Base-by-base conservation (phyloP, 208 protist species). In the Porcisia deanei region DNA sequence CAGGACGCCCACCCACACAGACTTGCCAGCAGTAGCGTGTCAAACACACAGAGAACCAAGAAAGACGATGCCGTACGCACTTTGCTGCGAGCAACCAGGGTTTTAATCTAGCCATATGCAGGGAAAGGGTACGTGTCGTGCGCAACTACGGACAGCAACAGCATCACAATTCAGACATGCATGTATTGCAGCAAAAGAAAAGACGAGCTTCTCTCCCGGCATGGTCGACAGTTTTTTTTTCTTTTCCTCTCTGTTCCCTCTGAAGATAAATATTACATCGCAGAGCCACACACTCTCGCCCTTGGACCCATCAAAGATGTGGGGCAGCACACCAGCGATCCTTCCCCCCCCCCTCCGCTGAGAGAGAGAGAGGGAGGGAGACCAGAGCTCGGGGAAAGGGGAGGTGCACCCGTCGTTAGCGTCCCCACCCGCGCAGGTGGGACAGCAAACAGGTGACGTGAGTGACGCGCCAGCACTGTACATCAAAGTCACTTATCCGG, bases 1-100 rank as follows among this genome's bases (percentile, higher is more conserved):
- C 61, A 22, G 20, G 25, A 14, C 58, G 80, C 67, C 10, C 52
- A 75, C 59, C 80, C 58, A 73, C 57, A 69, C 45, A 41, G 37
- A 66, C 41, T 34, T 14, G 57, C 14, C 4, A 34, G n/a, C 57
- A 25, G 0, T 1, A n/a, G 57, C 57, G 57, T 5, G 18, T 0
- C 34, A 69, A 52, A 12, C 47, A 12, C 47, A 12, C 47, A 52
- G 47, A 12, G 47, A 52, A 52, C 5, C 10, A 52, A 5, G 47
- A 52, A 12, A 52, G 47, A 52, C 10, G 5, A 52, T 52, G 47
- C 5, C 10, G 47, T 12, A 52, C 47, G 47, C 47, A 5, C 8
- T 12, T 52, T 12, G 47, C 47, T 52, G 47, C 10, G 47, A 5
- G 47, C 0, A 5, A 52, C 47, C 47, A 52, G 5, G 0, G 47